Conservation (phyloP, 148 eudicot species). For the Rhododendron henanense region DNA sequence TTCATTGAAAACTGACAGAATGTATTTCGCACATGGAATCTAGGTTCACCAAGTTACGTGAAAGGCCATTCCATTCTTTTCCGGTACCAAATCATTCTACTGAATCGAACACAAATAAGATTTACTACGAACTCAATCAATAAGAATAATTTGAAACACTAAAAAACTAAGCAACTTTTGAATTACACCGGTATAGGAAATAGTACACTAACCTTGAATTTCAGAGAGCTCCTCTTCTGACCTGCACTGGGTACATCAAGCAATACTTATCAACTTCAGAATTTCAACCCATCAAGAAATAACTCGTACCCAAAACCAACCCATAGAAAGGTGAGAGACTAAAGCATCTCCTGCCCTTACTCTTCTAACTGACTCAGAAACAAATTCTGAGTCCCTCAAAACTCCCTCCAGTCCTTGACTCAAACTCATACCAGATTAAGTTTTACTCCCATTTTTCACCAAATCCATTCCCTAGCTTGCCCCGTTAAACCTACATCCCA, state of each 20-base stretch:
- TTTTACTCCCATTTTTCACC: background rate
- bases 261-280: conserved; percentile 21
- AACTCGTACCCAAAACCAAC: background rate
- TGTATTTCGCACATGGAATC: background rate
- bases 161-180: background rate
- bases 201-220: conserved; percentile 31
- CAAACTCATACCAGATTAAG: background rate
- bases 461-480: too few relatives aligned
- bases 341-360: background rate
- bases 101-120: background rate
- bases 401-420: background rate
- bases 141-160: background rate
- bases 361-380: background rate
- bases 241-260: conserved; percentile 79
- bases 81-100: background rate
- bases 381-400: background rate
- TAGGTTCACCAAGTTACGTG: background rate
- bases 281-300: background rate
- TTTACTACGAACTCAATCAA: background rate
- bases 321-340: background rate
- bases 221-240: conserved; percentile 92
- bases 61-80: background rate
- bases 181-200: background rate
- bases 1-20: background rate
- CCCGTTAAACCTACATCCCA: too few relatives aligned